These are phyloP conservation scores for Boletus huronensis DNA, from an alignment of 768 basidiomycete species.

Conservation along the genomic window DNA sequence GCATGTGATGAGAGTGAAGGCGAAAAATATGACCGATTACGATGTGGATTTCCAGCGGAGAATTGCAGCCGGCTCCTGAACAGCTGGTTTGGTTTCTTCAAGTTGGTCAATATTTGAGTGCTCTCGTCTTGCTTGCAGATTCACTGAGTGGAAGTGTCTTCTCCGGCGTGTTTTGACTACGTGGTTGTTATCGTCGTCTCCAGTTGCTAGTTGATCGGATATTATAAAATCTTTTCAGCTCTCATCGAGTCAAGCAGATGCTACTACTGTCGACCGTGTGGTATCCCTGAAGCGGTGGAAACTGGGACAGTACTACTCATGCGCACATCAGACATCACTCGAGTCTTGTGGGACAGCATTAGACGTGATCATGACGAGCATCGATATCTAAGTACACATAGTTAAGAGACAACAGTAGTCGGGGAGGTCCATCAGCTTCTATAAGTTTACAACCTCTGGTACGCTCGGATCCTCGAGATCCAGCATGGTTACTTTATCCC, in stretches of 20 bases:
- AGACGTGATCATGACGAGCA: background rate
- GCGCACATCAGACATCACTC: background rate
- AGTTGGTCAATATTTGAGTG: too few relatives aligned
- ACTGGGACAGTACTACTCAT: too few relatives aligned
- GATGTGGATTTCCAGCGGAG: slow-evolving; percentile 13
- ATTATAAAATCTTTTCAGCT: background rate
- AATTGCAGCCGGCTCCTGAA: slow-evolving; percentile 1
- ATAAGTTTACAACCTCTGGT: slow-evolving; percentile 15
- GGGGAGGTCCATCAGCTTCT: background rate
- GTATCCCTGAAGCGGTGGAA: too few relatives aligned
- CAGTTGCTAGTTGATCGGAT: background rate
- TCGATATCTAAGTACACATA: slow-evolving; percentile 25
- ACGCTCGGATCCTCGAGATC: slow-evolving; percentile 26
- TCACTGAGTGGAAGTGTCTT: too few relatives aligned
- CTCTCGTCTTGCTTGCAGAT: background rate
- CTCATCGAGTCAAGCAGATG: background rate
- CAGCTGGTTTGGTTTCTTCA: background rate
- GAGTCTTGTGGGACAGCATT: background rate
- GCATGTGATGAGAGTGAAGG: slow-evolving; percentile 1
- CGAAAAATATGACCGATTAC: too few relatives aligned
- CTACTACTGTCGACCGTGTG: too few relatives aligned
- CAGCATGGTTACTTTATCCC: slow-evolving; percentile 24
- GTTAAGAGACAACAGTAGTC: slow-evolving; percentile 13
- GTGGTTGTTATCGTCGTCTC: background rate
- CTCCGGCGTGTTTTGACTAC: background rate